Conservation (phyloP, 2,329 filamentous ascomycete species). For the Fusarium agapanthi region DNA sequence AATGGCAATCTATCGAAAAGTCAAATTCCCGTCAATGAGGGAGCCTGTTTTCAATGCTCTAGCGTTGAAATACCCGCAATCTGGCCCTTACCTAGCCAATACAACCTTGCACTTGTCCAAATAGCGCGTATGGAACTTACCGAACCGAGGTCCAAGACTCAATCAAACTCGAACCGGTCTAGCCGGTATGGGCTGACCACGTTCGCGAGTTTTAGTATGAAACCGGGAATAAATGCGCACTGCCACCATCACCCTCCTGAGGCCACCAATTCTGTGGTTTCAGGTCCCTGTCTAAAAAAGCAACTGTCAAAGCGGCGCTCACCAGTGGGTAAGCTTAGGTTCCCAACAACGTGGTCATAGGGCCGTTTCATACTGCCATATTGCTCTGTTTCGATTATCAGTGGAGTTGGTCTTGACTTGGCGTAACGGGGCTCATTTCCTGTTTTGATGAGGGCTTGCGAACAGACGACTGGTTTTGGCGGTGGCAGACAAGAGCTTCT, state of each 20-base stretch:
- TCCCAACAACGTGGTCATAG: background rate
- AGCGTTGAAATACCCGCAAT: background rate
- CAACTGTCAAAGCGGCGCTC: conserved; percentile 9
- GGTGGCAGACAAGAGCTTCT: background rate
- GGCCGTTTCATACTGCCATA: conserved; percentile 6
- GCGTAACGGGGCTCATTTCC: conserved; percentile 11
- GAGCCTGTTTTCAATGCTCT: background rate
- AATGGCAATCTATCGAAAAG: background rate
- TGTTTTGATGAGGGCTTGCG: conserved; percentile 10
- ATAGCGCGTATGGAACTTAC: background rate
- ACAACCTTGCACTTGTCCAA: background rate
- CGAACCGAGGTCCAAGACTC: background rate
- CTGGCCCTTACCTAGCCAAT: background rate
- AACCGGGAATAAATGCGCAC: conserved; percentile 12
- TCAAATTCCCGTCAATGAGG: background rate
- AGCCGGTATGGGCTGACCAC: background rate
- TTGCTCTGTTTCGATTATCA: conserved; percentile 22
- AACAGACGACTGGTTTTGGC: background rate
- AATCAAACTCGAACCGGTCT: background rate
- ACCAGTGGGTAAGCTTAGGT: background rate
- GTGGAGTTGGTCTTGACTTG: background rate
- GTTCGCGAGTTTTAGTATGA: background rate
- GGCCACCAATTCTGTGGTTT: conserved; percentile 1
- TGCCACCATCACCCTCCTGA: background rate
- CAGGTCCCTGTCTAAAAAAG: conserved; percentile 7